Conservation (phyloP, 306 rosid genomes). For the Vigna mungo region DNA sequence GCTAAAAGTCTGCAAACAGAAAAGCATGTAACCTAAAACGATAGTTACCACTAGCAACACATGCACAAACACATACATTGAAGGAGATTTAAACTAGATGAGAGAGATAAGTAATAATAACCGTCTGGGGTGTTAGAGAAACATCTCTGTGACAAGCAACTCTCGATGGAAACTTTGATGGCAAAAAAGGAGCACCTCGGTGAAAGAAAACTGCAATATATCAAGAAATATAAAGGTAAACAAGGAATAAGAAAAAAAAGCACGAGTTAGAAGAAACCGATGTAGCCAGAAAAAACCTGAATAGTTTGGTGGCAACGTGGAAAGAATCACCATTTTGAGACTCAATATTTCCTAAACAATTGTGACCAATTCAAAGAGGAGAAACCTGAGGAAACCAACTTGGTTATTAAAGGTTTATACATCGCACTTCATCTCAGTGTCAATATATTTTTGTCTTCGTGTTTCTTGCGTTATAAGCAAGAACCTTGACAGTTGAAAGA, state of each 20-base stretch:
- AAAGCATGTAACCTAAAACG: conserved; percentile 30
- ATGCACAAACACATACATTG: background rate
- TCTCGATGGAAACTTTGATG: conserved; percentile 46
- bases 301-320: conserved; percentile 43
- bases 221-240: conserved; percentile 28
- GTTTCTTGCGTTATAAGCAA: conserved; percentile 6
- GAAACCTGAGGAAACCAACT: conserved; percentile 31
- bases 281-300: conserved; percentile 47
- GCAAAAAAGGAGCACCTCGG: conserved; percentile 47
- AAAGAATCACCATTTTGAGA: conserved; percentile 54
- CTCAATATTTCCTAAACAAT: conserved; percentile 29
- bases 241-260: conserved; percentile 18
- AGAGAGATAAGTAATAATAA: conserved; percentile 33
- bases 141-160: conserved; percentile 39
- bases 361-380: conserved; percentile 13
- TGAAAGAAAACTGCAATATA: conserved; percentile 52
- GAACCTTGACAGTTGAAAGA: background rate
- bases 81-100: conserved; percentile 7
- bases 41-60: conserved; percentile 24
- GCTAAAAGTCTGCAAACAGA: conserved; percentile 51
- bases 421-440: background rate
- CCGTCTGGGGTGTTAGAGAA: conserved; percentile 49
- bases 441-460: conserved; percentile 13
- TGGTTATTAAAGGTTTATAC: conserved; percentile 28
- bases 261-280: conserved; percentile 12